phyloP scores from a whole-genome alignment of 768 basidiomycete species.

The Tylopilus cervinicoccineus region DNA sequence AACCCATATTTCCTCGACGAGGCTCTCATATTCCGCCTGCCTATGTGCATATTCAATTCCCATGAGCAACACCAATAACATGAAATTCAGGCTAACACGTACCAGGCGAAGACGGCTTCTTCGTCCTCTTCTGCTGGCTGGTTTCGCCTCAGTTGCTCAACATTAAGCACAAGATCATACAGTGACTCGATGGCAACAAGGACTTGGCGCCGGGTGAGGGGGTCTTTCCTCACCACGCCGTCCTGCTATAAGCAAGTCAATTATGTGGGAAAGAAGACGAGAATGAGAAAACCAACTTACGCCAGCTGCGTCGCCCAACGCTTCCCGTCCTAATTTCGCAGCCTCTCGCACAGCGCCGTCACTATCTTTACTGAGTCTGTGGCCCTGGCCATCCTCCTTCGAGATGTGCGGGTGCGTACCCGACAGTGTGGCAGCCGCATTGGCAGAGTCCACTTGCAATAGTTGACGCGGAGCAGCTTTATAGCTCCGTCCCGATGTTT shows the following conservation, averaged over 20 bases:
- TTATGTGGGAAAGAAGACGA: background rate
- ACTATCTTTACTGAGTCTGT: slow-evolving; percentile 28
- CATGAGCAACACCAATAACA: background rate
- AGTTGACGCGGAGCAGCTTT: slow-evolving; percentile 96
- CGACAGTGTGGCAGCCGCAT: slow-evolving; percentile 34
- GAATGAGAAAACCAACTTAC: slow-evolving; percentile 30
- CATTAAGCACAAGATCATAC: slow-evolving; percentile 78
- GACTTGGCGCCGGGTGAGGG: slow-evolving; percentile 74
- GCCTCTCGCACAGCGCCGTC: slow-evolving; percentile 68
- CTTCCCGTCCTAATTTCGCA: slow-evolving; percentile 69
- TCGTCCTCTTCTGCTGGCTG: slow-evolving; percentile 58
- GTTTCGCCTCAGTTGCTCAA: slow-evolving; percentile 82
- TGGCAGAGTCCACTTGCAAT: slow-evolving; percentile 73
- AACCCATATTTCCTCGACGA: slow-evolving; percentile 75
- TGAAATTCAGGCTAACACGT: slow-evolving; percentile 15
- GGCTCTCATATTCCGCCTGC: slow-evolving; percentile 51
- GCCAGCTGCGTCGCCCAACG: slow-evolving; percentile 58
- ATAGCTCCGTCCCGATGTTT: slow-evolving; percentile 89
- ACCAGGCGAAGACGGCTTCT: slow-evolving; percentile 45
- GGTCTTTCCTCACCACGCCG: slow-evolving; percentile 61
- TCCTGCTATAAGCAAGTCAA: slow-evolving; percentile 42
- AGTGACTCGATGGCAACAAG: slow-evolving; percentile 77
- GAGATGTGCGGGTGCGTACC: slow-evolving; percentile 48
- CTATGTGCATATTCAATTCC: slow-evolving; percentile 32
- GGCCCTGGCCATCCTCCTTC: slow-evolving; percentile 43